Evolutionary conservation across 768 basidiomycete species (phyloP), one percentile per base, ranked within the genome.

Genomic region (Rhizopogon vinicolor): DNA sequence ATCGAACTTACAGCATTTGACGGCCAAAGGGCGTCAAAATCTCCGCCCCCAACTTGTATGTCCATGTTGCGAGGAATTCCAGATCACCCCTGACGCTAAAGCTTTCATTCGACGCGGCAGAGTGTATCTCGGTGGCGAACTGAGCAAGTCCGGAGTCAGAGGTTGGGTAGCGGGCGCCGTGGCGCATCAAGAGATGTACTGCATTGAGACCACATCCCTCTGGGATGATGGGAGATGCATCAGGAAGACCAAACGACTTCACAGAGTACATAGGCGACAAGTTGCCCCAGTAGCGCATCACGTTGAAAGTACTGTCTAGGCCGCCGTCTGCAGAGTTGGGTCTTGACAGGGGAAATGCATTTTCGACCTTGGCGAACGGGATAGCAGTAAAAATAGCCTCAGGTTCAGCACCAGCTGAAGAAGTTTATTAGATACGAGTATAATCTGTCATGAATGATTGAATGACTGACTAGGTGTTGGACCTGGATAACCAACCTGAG

Each of bases 261-360:
- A 82, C 73, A 10, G 81, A 82, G 58, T 74, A 75, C 75, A 75
- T 79, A 1, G 81, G 81, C 5, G 75, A 69, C 37, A 81, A 74
- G 59, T 77, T 79, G 25, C 79, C 82, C 68, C 75, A 75, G 51
- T 76, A 65, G 50, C 72, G 68, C 37, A 79, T 57, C 16, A 81
- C 68, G 52, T 82, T 68, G 62, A 84, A 83, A n/a, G 28, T 53
- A 16, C 56, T 56, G 35, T 59, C 64, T 19, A 63, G 59, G 18
- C 66, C 22, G 22, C 22, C 59, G 58, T 74, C 71, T n/a, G 62
- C 58, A 5, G 74, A 70, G 37, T 64, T 61, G 1, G 74, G 78
- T 48, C 68, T 65, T 13, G 79, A 62, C 12, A 81, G 63, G 19
- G 81, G 81, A 54, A 73, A 78, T 18, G 69, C 61, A 28, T 66